Percentiles rank a stretch among this genome's conserved stretches.
Evolutionary conservation across 2,329 filamentous ascomycete species (phyloP).

Genomic region (Penicillium vulpinum): DNA sequence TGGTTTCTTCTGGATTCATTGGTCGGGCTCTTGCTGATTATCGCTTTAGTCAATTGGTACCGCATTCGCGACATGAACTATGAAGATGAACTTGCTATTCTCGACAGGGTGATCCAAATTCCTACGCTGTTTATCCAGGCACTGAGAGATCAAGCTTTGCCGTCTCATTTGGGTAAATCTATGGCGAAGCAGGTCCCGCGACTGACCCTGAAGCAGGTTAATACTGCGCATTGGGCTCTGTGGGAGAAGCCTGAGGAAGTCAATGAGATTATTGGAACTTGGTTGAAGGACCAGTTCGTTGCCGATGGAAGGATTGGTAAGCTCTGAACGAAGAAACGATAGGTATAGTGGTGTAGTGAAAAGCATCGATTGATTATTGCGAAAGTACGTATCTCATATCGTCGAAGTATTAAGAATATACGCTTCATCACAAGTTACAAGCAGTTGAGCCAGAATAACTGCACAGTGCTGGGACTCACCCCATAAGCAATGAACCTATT

Average conservation of each 20-base stretch:
- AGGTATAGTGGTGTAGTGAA: background rate
- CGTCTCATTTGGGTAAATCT: conserved; percentile 65
- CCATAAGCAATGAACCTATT: background rate
- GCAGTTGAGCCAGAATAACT: background rate
- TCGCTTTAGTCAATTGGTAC: conserved; percentile 74
- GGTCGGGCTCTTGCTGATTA: background rate
- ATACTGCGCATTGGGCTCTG: conserved; percentile 78
- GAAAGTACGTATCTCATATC: background rate
- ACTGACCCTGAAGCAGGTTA: conserved; percentile 65
- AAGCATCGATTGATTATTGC: conserved; percentile 3
- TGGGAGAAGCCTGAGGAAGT: conserved; percentile 70
- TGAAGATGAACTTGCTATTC: conserved; percentile 64
- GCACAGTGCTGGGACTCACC: background rate
- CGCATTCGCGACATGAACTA: conserved; percentile 70
- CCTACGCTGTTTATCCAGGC: conserved; percentile 77
- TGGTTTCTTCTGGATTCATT: conserved; percentile 23
- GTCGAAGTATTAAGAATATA: background rate
- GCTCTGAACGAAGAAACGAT: conserved; percentile 34
- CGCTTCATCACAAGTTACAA: background rate
- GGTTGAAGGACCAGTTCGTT: conserved; percentile 61
- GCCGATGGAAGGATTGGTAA: conserved; percentile 44
- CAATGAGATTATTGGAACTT: conserved; percentile 67
- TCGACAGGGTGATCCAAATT: conserved; percentile 51
- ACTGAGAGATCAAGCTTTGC: conserved; percentile 68
- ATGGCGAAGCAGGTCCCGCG: conserved; percentile 70